A percentile compares a stretch with the other conserved stretches of the same genome.
Evolutionary conservation across 257 asterid species (phyloP).

Genomic region (Jaltomata sinuosa): DNA sequence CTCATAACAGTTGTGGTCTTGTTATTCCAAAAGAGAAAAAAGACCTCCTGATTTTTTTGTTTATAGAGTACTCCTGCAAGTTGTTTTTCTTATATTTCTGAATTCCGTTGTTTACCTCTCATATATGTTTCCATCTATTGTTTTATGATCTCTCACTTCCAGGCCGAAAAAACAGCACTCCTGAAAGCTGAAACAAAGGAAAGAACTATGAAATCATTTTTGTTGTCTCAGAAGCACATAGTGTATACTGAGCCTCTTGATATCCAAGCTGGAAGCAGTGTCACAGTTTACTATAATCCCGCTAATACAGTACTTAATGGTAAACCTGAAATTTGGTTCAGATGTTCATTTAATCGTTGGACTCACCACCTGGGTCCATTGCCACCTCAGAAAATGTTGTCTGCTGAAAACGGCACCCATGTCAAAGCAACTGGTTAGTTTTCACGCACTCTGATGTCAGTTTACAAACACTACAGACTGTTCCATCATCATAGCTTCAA

Average conservation of each 20-base stretch:
- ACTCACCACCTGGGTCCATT: conserved; percentile 79
- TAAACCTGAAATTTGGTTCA: conserved; percentile 91
- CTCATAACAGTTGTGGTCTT: background rate
- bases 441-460: background rate
- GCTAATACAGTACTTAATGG: conserved; percentile 80
- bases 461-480: background rate
- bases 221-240: conserved; percentile 84
- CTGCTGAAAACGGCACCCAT: conserved; percentile 57
- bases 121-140: background rate
- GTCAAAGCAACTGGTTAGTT: conserved; percentile 69
- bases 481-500: background rate
- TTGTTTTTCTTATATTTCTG: background rate
- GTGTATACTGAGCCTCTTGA: conserved; percentile 92
- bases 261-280: conserved; percentile 78
- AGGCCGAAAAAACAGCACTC: conserved; percentile 74
- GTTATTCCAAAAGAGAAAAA: background rate
- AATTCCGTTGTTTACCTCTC: background rate
- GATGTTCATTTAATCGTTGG: conserved; percentile 97
- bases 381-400: conserved; percentile 83
- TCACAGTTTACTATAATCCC: conserved; percentile 75
- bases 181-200: conserved; percentile 66
- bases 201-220: conserved; percentile 62
- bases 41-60: background rate
- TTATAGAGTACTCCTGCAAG: background rate
- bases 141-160: conserved; percentile 16